Evolutionary conservation across 2,329 filamentous ascomycete genomes (phyloP).

Genomic region (Aureobasidium sp.): DNA sequence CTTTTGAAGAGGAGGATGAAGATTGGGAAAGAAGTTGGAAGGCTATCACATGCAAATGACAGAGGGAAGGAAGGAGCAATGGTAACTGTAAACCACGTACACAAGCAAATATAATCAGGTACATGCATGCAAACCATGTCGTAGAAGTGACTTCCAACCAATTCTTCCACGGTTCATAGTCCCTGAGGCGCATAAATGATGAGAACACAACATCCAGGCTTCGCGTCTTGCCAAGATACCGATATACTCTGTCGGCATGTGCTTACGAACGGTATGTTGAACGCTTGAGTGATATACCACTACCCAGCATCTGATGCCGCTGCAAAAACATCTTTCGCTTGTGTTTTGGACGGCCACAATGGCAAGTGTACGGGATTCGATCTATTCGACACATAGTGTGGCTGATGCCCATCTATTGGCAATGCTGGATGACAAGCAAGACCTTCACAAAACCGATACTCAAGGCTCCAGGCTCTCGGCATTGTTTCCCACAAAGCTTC

Average conservation of each 20-base stretch:
- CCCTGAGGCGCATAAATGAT: too few species aligned
- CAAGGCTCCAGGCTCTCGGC: background rate
- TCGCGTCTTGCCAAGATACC: background rate
- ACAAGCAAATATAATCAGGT: too few species aligned
- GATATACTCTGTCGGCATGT: background rate
- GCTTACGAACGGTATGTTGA: background rate
- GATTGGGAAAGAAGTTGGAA: too few species aligned
- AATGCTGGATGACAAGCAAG: background rate
- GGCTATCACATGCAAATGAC: too few species aligned
- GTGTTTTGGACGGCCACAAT: background rate
- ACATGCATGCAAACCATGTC: too few species aligned
- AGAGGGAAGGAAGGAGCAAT: too few species aligned
- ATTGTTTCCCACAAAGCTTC: background rate
- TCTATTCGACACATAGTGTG: background rate
- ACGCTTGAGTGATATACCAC: background rate
- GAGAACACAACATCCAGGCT: background rate
- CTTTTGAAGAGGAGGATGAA: too few species aligned
- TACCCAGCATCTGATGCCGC: background rate
- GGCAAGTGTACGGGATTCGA: background rate
- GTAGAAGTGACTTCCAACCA: too few species aligned
- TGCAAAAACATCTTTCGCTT: background rate
- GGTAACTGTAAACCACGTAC: too few species aligned
- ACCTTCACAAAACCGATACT: background rate
- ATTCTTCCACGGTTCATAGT: too few species aligned
- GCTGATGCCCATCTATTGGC: constrained; percentile 1